Evolutionary conservation across 2,329 filamentous ascomycete genomes (phyloP), one percentile per base, ranked within the genome.

Genomic region (Diaporthe amygdali): DNA sequence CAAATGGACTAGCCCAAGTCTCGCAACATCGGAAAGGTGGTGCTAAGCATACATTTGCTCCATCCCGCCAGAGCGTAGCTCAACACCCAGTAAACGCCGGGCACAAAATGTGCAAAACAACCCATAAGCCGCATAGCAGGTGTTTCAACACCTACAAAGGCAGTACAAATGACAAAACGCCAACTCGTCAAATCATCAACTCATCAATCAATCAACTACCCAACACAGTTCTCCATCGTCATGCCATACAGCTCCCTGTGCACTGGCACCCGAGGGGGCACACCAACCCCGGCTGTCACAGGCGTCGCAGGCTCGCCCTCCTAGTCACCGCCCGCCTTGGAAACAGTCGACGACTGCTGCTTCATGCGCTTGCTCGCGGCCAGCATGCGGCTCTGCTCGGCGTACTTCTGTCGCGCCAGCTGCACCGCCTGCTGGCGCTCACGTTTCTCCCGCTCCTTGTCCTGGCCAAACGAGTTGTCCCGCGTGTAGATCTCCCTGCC

Each of bases 311-410:
- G 8, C 41, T 39, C 56, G 22, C 22, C 32, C n/a, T 71, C 69
- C 68, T 71, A 66, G 39, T 20, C 56, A 37, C 52, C 46, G 49
- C 67, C 69, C 56, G n/a, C 56, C 39, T 14, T 49, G 61, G 54
- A 32, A 34, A 27, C 54, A 63, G 52, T 69, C 27, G 56, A 55
- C 25, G 27, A 46, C 66, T 68, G 72, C 69, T 32, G 76, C 76
- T 84, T 86, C 22, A 78, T 81, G 46, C 83, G 83, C 77, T 88
- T 87, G 79, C 86, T 90, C 77, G 90, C 88, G 14, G 89, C 89
- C 89, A 87, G 84, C 77, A 85, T 83, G 68, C 90, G 85, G 68
- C 88, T 89, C 76, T 87, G 84, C 79, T 92, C 89, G 12, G 90
- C 89, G 30, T 90, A 90, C 75, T 90, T 83, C 75, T 90, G 86